phyloP scores from a whole-genome alignment of 305 asterid species.

The Ruellia speciosa region DNA sequence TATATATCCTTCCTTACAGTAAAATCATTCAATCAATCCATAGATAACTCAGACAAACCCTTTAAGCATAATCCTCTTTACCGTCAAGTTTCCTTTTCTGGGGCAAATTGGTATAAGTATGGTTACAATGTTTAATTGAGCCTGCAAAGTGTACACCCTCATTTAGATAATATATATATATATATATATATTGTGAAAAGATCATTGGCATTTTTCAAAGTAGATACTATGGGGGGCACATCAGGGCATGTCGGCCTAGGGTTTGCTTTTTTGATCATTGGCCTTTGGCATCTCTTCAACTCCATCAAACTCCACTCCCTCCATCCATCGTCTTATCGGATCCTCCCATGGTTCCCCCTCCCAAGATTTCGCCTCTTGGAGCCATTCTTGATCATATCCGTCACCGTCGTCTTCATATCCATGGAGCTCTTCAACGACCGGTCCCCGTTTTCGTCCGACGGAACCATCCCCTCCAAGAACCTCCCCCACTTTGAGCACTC shows the following conservation, averaged over 20 bases:
- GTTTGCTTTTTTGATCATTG: conserved; percentile 35
- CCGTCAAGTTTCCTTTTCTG: background rate
- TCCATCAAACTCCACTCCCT: conserved; percentile 45
- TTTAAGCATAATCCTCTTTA: background rate
- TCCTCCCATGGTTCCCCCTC: conserved; percentile 41
- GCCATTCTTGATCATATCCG: conserved; percentile 31
- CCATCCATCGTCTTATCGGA: conserved; percentile 29
- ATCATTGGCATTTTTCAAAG: background rate
- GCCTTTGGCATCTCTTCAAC: conserved; percentile 56
- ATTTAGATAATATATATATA: background rate
- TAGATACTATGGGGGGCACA: conserved; percentile 29
- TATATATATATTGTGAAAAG: no score
- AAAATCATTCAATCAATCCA: no score
- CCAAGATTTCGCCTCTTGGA: conserved; percentile 28
- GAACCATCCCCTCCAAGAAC: conserved; percentile 27
- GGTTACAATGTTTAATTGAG: no score
- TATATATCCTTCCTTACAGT: no score
- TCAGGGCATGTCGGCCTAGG: conserved; percentile 44
- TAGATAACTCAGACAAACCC: no score
- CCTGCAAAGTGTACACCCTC: background rate
- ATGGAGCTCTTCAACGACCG: conserved; percentile 30
- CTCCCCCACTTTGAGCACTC: conserved; percentile 50
- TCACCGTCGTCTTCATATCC: conserved; percentile 22
- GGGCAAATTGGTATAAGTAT: no score
- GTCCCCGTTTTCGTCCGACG: conserved; percentile 18